phyloP scores from a whole-genome alignment of 192 early-diverging fungal species.

The Coemansia sp. region DNA sequence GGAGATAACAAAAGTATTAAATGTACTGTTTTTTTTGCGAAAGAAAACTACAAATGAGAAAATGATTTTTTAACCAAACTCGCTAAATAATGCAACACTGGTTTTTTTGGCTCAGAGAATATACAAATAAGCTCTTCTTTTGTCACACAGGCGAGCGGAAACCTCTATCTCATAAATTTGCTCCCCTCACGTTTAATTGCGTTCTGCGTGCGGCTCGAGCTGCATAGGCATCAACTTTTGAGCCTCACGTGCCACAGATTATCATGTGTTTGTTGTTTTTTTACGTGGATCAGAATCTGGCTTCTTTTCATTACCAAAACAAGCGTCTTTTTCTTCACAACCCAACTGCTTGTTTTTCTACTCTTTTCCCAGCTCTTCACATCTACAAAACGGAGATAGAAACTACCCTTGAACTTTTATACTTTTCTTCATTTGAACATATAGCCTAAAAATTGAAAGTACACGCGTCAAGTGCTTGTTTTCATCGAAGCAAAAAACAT shows the following conservation, averaged over 20 bases:
- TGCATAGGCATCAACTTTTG: background rate
- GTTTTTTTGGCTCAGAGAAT: background rate
- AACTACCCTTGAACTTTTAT: background rate
- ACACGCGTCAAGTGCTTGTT: background rate
- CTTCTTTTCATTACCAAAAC: background rate
- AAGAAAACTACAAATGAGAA: constrained; percentile 1
- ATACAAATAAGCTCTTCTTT: background rate
- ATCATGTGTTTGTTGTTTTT: background rate
- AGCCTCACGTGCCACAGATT: constrained; percentile 3
- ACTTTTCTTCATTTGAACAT: background rate
- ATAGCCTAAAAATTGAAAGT: background rate
- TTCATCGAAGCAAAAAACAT: background rate
- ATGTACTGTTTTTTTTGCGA: constrained; percentile 13
- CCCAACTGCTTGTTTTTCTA: background rate
- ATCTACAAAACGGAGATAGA: background rate
- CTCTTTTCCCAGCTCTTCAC: background rate
- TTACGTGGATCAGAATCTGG: background rate
- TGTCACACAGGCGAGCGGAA: too few relatives aligned
- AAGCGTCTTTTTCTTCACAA: background rate
- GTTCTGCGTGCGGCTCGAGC: constrained; percentile 1
- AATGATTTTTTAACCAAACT: background rate
- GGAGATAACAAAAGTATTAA: background rate
- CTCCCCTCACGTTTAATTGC: background rate
- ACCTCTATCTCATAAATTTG: background rate
- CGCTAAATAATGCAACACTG: background rate